These are phyloP conservation scores for Spathaspora boniae DNA, from an alignment of 805 yeast genomes.

Conservation along the genomic window DNA sequence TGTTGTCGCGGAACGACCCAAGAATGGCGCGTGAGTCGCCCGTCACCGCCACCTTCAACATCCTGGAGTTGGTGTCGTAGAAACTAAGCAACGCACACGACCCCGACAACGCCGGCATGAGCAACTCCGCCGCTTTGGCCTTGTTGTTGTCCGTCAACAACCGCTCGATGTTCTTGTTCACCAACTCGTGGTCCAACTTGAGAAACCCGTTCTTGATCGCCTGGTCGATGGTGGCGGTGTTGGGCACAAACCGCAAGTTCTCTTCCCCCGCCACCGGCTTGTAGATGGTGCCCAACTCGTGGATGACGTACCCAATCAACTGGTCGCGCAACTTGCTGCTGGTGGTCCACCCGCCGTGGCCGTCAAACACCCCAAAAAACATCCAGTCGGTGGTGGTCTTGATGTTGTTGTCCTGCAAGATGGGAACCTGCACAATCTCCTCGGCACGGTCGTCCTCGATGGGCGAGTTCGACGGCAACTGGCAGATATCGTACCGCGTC, in stretches of 20 bases:
- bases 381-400: constrained; percentile 69
- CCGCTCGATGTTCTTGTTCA: constrained; percentile 65
- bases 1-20: constrained; percentile 66
- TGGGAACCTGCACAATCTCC: constrained; percentile 68
- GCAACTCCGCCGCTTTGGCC: constrained; percentile 65
- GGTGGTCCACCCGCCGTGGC: constrained; percentile 96
- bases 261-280: constrained; percentile 48
- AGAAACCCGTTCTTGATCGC: constrained; percentile 81
- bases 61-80: constrained; percentile 71
- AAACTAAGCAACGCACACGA: constrained; percentile 88
- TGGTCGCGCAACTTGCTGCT: constrained; percentile 80
- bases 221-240: constrained; percentile 65
- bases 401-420: constrained; percentile 56
- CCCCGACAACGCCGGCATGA: constrained; percentile 93
- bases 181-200: constrained; percentile 82
- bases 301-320: constrained; percentile 71
- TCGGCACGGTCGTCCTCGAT: constrained; percentile 93
- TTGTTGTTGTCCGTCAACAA: constrained; percentile 66
- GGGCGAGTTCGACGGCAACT: constrained; percentile 86
- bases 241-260: constrained; percentile 57
- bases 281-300: constrained; percentile 66
- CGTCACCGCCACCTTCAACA: constrained; percentile 85
- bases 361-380: constrained; percentile 95
- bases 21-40: constrained; percentile 94
- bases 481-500: constrained; percentile 81